Evolutionary conservation across 768 basidiomycete species (phyloP).

Genomic region (Inosperma sp.): DNA sequence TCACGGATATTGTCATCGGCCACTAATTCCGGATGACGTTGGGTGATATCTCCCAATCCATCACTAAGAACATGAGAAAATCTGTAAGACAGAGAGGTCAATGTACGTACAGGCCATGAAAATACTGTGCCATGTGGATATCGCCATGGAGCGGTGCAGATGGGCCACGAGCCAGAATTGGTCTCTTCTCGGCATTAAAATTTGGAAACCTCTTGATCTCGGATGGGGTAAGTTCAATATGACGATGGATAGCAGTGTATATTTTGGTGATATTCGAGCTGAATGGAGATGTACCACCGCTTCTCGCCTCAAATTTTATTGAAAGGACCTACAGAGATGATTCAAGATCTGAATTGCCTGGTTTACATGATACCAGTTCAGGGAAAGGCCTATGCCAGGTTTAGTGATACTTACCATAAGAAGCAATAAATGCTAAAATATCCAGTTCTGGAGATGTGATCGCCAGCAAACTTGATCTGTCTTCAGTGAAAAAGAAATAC

Average conservation of each 20-base stretch:
- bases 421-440: constrained; percentile 68
- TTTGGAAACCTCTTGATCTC: constrained; percentile 58
- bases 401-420: constrained; percentile 57
- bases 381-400: neutral
- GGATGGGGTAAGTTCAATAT: constrained; percentile 52
- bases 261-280: constrained; percentile 74
- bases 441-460: constrained; percentile 80
- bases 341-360: constrained; percentile 69
- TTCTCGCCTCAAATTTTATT: constrained; percentile 11
- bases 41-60: constrained; percentile 57
- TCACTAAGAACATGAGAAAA: constrained; percentile 42
- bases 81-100: neutral
- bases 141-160: constrained; percentile 66
- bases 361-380: neutral
- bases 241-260: constrained; percentile 61
- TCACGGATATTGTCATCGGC: constrained; percentile 24
- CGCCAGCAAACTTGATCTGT: constrained; percentile 55
- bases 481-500: no score
- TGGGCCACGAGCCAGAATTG: constrained; percentile 62
- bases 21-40: constrained; percentile 64
- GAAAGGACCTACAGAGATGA: constrained; percentile 51
- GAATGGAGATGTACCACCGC: constrained; percentile 1
- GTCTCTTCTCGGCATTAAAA: constrained; percentile 45
- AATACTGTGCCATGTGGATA: constrained; percentile 73
- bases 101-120: constrained; percentile 64